phyloP scores from a whole-genome alignment of 2,329 filamentous ascomycete genomes.

The Fusarium metavorans region DNA sequence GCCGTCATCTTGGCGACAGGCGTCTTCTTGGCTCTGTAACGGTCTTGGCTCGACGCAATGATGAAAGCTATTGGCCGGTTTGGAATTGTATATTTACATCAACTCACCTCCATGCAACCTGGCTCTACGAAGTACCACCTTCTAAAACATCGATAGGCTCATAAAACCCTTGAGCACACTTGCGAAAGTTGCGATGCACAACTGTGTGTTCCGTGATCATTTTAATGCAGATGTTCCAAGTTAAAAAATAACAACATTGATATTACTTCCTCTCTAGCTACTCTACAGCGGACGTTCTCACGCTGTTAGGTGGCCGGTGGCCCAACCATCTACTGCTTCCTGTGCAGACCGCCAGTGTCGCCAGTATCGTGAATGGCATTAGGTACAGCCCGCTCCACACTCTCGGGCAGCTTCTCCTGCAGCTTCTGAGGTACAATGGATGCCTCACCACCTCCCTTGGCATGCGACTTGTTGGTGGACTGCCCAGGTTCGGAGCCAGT shows the following conservation, averaged over 20 bases:
- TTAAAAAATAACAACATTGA: background rate
- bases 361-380: constrained; percentile 40
- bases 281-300: no score
- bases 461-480: constrained; percentile 33
- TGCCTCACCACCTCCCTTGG: constrained; percentile 26
- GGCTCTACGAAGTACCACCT: background rate
- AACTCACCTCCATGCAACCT: background rate
- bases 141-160: background rate
- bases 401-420: constrained; percentile 41
- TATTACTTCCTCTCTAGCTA: background rate
- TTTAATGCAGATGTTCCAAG: background rate
- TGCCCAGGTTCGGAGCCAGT: constrained; percentile 29
- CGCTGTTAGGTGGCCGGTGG: no score
- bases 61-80: background rate
- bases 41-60: background rate
- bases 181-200: background rate
- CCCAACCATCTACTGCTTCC: background rate
- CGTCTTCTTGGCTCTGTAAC: constrained; percentile 22
- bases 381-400: constrained; percentile 34
- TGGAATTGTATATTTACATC: background rate
- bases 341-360: constrained; percentile 12
- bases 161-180: background rate
- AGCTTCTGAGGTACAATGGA: constrained; percentile 40
- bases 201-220: no score
- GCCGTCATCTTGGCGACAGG: constrained; percentile 24